Evolutionary conservation across 495 filamentous ascomycete genomes (phyloP), one percentile per base, ranked within the genome.

Genomic region (Hypoxylon lenormandii): DNA sequence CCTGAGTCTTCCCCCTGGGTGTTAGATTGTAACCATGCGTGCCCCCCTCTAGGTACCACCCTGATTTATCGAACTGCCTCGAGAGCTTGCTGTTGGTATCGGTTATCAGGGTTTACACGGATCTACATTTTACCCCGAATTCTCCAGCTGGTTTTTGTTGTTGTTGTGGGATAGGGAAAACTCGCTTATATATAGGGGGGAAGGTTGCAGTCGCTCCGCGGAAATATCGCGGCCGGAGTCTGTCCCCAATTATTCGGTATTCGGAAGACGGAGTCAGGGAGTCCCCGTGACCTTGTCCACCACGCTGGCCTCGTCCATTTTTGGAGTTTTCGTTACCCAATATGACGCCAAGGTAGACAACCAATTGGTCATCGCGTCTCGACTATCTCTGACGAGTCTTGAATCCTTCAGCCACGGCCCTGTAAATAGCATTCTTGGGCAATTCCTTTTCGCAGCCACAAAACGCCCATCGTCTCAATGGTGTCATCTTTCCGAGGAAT

Each of bases 251-350:
- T 55, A 64, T 65, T 58, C 67, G 61, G 67, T 43, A 66, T 70
- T 70, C 67, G 61, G 61, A 36, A 51, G 56, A 57, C 61, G 50
- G 67, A 56, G 49, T 51, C 43, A 61, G 37, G 60, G 55, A 30
- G 49, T 30, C 11, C 30, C 40, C 49, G 33, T 61, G 53, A 23
- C 11, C 10, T 56, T 63, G 18, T n/a, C 58, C 58, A 63, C 46
- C 52, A 37, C 30, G 22, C n/a, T 64, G 54, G 37, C 21, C 21
- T 56, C 54, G 43, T 37, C 60, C 66, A 26, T 64, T 70, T 26
- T 64, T 64, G 60, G 67, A 65, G 37, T 70, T 70, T 61, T 47
- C 38, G 55, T 70, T 70, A 70, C 56, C 15, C 61, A 66, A 70
- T 70, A 70, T 61, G 67, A 70, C 57, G 67, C 61, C 57, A 58